Conservation (phyloP, 768 basidiomycete genomes). For the Hygrocybe coccinea region DNA sequence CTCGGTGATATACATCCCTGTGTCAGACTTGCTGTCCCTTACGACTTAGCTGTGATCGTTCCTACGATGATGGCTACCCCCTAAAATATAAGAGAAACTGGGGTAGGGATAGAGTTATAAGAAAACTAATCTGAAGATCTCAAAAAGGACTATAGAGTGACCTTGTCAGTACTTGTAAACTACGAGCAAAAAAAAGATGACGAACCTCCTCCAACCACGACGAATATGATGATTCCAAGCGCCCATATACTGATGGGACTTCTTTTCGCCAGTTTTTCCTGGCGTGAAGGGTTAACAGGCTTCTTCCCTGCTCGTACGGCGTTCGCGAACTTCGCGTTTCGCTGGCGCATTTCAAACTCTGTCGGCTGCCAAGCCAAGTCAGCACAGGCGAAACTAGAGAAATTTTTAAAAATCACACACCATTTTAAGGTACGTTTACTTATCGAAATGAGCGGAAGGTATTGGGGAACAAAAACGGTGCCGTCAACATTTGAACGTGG, state of each 20-base stretch:
- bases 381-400: neutral
- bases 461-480: too few species aligned
- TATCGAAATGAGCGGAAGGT: too few species aligned
- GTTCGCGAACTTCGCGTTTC: conserved; percentile 75
- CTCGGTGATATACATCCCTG: neutral
- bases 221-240: conserved; percentile 67
- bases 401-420: neutral
- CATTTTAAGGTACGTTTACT: neutral
- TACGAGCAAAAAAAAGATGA: neutral
- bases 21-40: neutral
- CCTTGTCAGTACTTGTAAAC: neutral
- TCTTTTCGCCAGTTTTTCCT: conserved; percentile 64
- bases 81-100: neutral
- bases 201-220: conserved; percentile 74
- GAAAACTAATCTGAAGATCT: conserved; percentile 63
- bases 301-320: conserved; percentile 73
- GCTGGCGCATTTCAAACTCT: conserved; percentile 75
- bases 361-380: conserved; percentile 49
- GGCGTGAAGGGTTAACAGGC: conserved; percentile 63
- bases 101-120: conserved; percentile 33
- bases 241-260: conserved; percentile 76
- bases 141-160: conserved; percentile 59
- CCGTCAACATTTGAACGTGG: neutral
- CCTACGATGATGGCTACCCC: neutral
- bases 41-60: neutral